A percentile compares a stretch with the other conserved stretches of the same genome.
Conservation (phyloP, 768 basidiomycete species). For the Auricularia sp. region DNA sequence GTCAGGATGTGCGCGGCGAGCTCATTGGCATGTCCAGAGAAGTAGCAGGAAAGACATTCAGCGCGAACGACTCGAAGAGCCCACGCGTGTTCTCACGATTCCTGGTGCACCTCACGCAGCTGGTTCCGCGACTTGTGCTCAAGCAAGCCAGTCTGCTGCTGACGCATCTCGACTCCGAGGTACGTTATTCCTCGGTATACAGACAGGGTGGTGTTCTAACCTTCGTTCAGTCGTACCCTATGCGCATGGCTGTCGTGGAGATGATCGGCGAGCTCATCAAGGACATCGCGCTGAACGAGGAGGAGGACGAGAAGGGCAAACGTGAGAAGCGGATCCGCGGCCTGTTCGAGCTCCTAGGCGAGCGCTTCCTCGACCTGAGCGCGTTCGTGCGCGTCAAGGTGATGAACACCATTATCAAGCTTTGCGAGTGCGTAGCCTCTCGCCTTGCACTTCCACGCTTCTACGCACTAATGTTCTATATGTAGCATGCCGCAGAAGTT, state of each 20-base stretch:
- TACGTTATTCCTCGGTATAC: slow-evolving; percentile 22
- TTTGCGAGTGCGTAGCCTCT: slow-evolving; percentile 48
- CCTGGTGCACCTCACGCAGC: slow-evolving; percentile 69
- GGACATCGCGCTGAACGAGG: slow-evolving; percentile 55
- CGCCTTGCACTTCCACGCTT: not conserved
- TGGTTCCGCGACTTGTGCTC: slow-evolving; percentile 66
- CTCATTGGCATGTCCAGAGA: slow-evolving; percentile 38
- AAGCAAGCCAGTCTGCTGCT: slow-evolving; percentile 85
- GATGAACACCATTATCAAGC: slow-evolving; percentile 59
- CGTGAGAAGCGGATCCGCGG: slow-evolving; percentile 64
- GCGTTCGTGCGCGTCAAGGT: slow-evolving; percentile 91
- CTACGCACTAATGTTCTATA: not conserved
- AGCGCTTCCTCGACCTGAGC: slow-evolving; percentile 79
- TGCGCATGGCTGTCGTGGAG: slow-evolving; percentile 92
- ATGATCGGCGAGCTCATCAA: slow-evolving; percentile 77
- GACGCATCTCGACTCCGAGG: slow-evolving; percentile 87
- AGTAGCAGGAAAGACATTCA: slow-evolving; percentile 70
- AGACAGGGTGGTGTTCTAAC: not conserved
- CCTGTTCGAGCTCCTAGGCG: slow-evolving; percentile 75
- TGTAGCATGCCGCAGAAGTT: slow-evolving; percentile 57
- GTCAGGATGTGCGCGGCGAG: not conserved
- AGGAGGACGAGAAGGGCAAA: slow-evolving; percentile 29
- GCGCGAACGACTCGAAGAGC: slow-evolving; percentile 74
- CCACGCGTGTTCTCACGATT: slow-evolving; percentile 81
- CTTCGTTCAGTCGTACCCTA: slow-evolving; percentile 70